These are phyloP conservation scores for Dictyophora rubrovolvata DNA, from an alignment of 768 basidiomycete species.

Conservation along the genomic window DNA sequence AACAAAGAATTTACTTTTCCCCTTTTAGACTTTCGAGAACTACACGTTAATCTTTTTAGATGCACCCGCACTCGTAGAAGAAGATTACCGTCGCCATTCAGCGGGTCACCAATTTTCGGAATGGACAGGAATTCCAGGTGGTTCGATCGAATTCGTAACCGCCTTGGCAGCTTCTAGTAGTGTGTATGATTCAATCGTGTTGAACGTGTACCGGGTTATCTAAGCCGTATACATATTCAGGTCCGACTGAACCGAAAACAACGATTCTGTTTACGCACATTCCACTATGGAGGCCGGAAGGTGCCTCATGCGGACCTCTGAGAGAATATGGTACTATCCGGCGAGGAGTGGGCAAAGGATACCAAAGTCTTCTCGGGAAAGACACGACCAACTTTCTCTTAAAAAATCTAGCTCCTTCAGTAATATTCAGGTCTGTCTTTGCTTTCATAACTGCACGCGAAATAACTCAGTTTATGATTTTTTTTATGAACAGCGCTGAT, in stretches of 20 bases:
- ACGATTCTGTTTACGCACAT: constrained; percentile 79
- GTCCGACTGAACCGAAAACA: constrained; percentile 28
- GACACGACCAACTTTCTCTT: constrained; percentile 60
- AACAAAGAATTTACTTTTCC: neutral
- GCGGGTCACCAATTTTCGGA: constrained; percentile 30
- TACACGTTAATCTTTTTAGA: constrained; percentile 68
- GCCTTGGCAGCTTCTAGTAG: constrained; percentile 26
- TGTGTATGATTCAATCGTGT: constrained; percentile 28
- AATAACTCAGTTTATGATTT: neutral
- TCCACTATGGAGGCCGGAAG: constrained; percentile 68
- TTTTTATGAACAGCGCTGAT: constrained; percentile 56
- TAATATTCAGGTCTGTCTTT: constrained; percentile 62
- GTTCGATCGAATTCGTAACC: constrained; percentile 46
- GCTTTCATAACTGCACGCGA: neutral
- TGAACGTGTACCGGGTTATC: constrained; percentile 25
- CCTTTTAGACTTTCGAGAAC: constrained; percentile 39
- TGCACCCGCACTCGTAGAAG: constrained; percentile 63
- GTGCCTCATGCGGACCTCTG: constrained; percentile 61
- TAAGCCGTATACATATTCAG: constrained; percentile 20
- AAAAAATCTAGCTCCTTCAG: constrained; percentile 46
- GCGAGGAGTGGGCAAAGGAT: constrained; percentile 67
- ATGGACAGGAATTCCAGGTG: constrained; percentile 43
- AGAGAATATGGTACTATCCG: constrained; percentile 68
- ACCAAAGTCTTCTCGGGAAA: constrained; percentile 73
- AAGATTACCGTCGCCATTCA: constrained; percentile 45